phyloP scores from a whole-genome alignment of 164 flowering plant genomes.

The Vitis cinerea region DNA sequence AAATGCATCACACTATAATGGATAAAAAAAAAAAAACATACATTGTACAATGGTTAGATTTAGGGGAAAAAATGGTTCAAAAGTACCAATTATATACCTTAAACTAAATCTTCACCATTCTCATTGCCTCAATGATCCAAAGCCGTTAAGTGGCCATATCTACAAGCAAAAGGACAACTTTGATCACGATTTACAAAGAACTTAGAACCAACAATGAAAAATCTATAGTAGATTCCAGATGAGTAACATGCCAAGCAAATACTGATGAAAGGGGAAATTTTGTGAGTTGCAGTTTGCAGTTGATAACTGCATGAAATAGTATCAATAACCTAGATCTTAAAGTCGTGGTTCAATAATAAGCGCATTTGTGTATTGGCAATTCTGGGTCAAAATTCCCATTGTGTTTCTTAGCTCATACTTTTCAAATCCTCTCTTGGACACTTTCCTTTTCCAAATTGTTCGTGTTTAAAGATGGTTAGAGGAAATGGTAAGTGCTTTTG shows the following conservation, averaged over 20 bases:
- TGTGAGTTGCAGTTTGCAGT: background rate
- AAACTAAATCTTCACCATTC: background rate
- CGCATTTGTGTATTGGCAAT: too few relatives aligned
- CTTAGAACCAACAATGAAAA: background rate
- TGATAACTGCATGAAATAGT: background rate
- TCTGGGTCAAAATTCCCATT: too few relatives aligned
- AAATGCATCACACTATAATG: too few relatives aligned
- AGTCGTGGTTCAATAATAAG: background rate
- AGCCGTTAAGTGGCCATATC: constrained; percentile 45
- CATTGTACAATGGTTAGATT: too few relatives aligned
- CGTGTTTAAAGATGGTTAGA: too few relatives aligned
- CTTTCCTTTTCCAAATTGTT: too few relatives aligned
- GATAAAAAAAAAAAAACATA: too few relatives aligned
- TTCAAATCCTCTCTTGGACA: too few relatives aligned
- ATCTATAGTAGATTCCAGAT: background rate
- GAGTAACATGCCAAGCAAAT: background rate
- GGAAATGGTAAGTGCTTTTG: too few relatives aligned
- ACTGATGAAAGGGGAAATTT: too few relatives aligned
- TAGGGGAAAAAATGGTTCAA: too few relatives aligned
- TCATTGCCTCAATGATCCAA: constrained; percentile 30
- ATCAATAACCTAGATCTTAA: background rate
- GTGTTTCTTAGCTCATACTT: too few relatives aligned
- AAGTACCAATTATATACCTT: background rate
- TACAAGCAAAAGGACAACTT: background rate
- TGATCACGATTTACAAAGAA: background rate